phyloP scores from a whole-genome alignment of 257 asterid genomes.

The Paulownia fortunei region DNA sequence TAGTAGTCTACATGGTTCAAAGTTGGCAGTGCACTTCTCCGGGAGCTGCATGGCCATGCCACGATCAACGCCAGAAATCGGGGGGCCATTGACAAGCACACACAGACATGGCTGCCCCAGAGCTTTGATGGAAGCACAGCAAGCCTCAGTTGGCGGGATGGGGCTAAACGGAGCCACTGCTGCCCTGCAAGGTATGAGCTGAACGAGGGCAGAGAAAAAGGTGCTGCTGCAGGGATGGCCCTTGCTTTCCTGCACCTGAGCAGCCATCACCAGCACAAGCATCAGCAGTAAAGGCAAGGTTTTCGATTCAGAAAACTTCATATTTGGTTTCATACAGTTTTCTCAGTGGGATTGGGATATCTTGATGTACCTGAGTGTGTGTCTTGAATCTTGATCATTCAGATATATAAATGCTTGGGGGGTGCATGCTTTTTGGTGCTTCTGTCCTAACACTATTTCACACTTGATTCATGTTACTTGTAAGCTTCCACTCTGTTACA shows the following conservation, averaged over 20 bases:
- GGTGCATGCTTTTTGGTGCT: conserved; percentile 45
- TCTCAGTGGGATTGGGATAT: not conserved
- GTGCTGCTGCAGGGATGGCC: conserved; percentile 71
- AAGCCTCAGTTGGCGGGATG: conserved; percentile 72
- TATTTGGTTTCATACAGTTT: not conserved
- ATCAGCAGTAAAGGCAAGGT: conserved; percentile 31
- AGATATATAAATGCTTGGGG: conserved; percentile 34
- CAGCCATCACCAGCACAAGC: conserved; percentile 36
- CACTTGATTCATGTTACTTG: conserved; percentile 42
- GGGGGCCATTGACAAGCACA: conserved; percentile 89
- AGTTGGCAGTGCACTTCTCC: conserved; percentile 78
- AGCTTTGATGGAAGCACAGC: conserved; percentile 85
- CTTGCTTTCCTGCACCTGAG: conserved; percentile 41
- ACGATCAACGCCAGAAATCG: conserved; percentile 88
- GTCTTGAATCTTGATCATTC: not conserved
- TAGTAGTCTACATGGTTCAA: conserved; percentile 66
- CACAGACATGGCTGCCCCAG: conserved; percentile 95
- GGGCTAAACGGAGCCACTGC: conserved; percentile 80
- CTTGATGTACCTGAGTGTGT: not conserved
- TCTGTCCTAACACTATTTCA: conserved; percentile 63
- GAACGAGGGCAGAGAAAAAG: conserved; percentile 77
- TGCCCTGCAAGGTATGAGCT: conserved; percentile 90
- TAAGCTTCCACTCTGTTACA: not conserved
- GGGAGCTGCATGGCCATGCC: conserved; percentile 86
- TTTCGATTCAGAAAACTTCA: conserved; percentile 43